Conservation (phyloP, 345 rosid species). For the Heritiera littoralis region DNA sequence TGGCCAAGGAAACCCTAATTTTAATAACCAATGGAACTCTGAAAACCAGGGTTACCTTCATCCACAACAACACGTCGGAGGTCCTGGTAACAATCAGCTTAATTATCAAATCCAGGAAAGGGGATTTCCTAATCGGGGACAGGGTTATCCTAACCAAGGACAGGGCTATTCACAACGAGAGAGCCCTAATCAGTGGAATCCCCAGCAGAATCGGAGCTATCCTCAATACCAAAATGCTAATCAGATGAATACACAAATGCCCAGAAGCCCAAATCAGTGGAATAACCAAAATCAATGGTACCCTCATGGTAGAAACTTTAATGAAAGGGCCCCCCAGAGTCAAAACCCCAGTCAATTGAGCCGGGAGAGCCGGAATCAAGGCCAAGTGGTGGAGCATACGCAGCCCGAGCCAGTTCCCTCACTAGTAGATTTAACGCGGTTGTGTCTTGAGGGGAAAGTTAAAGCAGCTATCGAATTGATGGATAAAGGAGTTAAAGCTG, state of each 20-base stretch:
- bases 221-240: constrained; percentile 21
- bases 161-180: constrained; percentile 31
- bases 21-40: constrained; percentile 35
- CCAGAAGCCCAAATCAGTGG: constrained; percentile 42
- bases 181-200: constrained; percentile 34
- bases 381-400: background rate
- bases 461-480: constrained; percentile 66
- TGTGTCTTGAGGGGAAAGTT: constrained; percentile 54
- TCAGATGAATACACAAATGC: constrained; percentile 24
- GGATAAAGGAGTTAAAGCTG: constrained; percentile 62
- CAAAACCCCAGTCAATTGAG: constrained; percentile 39
- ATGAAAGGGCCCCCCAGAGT: constrained; percentile 26
- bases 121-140: constrained; percentile 26
- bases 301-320: constrained; percentile 30
- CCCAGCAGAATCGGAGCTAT: constrained; percentile 12
- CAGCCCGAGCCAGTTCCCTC: constrained; percentile 29
- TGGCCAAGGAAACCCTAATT: constrained; percentile 19
- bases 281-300: constrained; percentile 39
- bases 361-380: constrained; percentile 29
- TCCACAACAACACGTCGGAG: constrained; percentile 33
- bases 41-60: constrained; percentile 27
- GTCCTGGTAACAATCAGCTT: constrained; percentile 24
- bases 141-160: constrained; percentile 28
- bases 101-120: constrained; percentile 30
- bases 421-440: constrained; percentile 39